Conservation (phyloP, 805 yeast species). For the Cyberlindnera meyerae region DNA sequence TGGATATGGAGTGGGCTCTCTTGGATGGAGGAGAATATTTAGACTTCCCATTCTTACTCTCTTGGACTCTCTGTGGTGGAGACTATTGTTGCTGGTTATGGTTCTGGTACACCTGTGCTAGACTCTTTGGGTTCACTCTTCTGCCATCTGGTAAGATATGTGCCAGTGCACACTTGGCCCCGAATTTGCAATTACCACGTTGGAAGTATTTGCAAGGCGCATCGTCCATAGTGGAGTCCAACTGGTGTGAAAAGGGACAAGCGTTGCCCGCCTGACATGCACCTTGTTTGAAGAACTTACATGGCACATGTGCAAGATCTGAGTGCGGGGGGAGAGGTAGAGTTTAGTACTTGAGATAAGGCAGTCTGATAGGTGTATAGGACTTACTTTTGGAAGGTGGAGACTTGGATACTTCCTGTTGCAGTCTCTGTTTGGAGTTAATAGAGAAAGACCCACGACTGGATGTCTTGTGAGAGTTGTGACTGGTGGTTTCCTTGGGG, state of each 20-base stretch:
- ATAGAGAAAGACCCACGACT: slow-evolving; percentile 11
- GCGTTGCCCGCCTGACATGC: slow-evolving; percentile 90
- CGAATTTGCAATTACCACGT: slow-evolving; percentile 96
- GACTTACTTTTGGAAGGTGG: slow-evolving; percentile 26
- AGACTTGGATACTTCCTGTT: slow-evolving; percentile 22
- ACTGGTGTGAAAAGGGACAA: slow-evolving; percentile 86
- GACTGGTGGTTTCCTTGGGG: not conserved
- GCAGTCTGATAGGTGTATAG: not conserved
- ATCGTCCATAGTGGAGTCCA: slow-evolving; percentile 42
- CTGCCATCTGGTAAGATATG: slow-evolving; percentile 88
- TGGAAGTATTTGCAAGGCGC: slow-evolving; percentile 89
- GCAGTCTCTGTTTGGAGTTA: too few relatives aligned
- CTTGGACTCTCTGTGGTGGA: too few relatives aligned
- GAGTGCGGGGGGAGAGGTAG: slow-evolving; percentile 9
- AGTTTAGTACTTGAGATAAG: slow-evolving; percentile 16
- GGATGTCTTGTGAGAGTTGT: not conserved
- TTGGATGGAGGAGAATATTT: too few relatives aligned
- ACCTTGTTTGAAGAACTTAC: slow-evolving; percentile 90
- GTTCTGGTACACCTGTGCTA: slow-evolving; percentile 29
- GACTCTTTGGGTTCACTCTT: slow-evolving; percentile 53
- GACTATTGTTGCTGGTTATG: slow-evolving; percentile 9
- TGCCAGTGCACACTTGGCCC: slow-evolving; percentile 89
- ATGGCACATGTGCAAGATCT: slow-evolving; percentile 90
- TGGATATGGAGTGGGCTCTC: too few relatives aligned
- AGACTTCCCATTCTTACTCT: too few relatives aligned